phyloP scores from a whole-genome alignment of 202 grass and related monocot genomes.

The Cymbopogon flexuosus region DNA sequence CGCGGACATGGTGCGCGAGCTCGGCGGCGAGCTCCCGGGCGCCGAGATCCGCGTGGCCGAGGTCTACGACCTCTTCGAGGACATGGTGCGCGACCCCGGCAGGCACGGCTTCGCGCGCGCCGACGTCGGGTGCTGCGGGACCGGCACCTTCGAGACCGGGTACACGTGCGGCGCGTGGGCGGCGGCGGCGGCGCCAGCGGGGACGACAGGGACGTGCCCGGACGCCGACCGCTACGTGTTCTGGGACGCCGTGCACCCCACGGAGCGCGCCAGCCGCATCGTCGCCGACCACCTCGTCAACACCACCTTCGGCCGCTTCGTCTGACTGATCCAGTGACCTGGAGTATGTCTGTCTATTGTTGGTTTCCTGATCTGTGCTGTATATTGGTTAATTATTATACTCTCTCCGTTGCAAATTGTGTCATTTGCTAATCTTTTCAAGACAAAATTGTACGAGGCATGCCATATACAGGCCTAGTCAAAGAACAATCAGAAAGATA shows the following conservation, averaged over 20 bases:
- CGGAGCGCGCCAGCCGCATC: conserved; percentile 45
- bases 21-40: conserved; percentile 26
- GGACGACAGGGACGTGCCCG: conserved; percentile 36
- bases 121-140: conserved; percentile 46
- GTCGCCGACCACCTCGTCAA: conserved; percentile 55
- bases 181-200: neutral
- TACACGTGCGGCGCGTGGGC: conserved; percentile 43
- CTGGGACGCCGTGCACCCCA: conserved; percentile 63
- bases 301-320: conserved; percentile 43
- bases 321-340: neutral
- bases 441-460: neutral
- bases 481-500: too few relatives aligned
- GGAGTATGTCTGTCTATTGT: neutral
- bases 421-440: neutral
- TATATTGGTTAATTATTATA: too few relatives aligned
- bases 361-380: neutral
- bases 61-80: conserved; percentile 39
- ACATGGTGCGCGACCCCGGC: conserved; percentile 29
- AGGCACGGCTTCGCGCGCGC: conserved; percentile 48
- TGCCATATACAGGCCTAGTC: too few relatives aligned
- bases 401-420: too few relatives aligned
- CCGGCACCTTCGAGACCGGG: conserved; percentile 47
- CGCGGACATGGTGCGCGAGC: conserved; percentile 22
- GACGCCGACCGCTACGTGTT: conserved; percentile 53
- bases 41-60: conserved; percentile 43